Evolutionary conservation across 495 filamentous ascomycete species (phyloP), one percentile per base, ranked within the genome.

Genomic region (Jackrogersella minutella): DNA sequence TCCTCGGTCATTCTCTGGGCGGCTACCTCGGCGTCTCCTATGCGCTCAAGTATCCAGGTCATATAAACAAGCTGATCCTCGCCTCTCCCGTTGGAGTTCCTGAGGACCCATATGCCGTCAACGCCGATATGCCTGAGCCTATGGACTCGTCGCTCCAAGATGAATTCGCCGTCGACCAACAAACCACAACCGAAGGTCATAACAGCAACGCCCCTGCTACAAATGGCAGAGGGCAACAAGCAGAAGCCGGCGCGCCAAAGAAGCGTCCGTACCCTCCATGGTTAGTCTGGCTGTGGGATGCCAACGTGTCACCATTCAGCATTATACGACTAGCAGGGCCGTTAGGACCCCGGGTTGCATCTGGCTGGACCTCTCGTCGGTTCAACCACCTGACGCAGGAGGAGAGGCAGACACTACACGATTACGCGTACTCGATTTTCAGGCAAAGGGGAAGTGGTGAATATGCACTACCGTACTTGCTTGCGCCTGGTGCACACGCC

Each of bases 21-120:
- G 95, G 95, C 19, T 99, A 99, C 73, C 87, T 99, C 76, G 91
- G 93, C 2, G 91, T 96, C 0, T 92, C 93, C 10, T 99, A 99
- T 75, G 91, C 95, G 0, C 85, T 99, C 52, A 98, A 98, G 74
- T 99, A 98, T 72, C 93, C 94, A 2, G 93, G 93, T 13, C 91
- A 87, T 47, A 78, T 98, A 28, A 96, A 99, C 75, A 98, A 98
- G 78, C 87, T 99, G 49, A 95, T 99, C 62, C 84, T 99, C 26
- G 95, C 91, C 1, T 96, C 91, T 3, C 95, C 95, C 0, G 96
- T 96, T 39, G 95, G 95, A 16, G 90, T 99, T 31, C 96, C 96
- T 14, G 93, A 97, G 72, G 93, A 99, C 72, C 95, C 95, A 0
- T 93, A 93, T 73, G 95, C 95, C 1, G 86, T 96, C 53, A 87